Evolutionary conservation across 371 early-diverging fungal genomes (phyloP).

Genomic region (Catenaria anguillulae): DNA sequence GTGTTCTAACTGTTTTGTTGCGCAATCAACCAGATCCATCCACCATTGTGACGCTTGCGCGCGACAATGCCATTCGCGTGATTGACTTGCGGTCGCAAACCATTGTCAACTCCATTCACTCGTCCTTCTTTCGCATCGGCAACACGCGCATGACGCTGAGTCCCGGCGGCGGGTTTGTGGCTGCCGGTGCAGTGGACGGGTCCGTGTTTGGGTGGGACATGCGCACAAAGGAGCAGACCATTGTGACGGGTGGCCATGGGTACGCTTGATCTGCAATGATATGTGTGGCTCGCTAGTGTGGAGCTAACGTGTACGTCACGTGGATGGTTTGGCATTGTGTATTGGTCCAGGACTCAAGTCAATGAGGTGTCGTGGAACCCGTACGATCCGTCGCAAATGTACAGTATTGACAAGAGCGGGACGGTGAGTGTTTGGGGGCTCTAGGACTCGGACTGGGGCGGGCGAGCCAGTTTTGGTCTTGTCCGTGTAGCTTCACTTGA

Average conservation of each 20-base stretch:
- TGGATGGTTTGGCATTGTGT: too few relatives aligned
- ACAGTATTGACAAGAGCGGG: conserved; percentile 3
- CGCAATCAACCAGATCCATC: neutral
- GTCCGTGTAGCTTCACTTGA: too few relatives aligned
- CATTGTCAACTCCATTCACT: too few relatives aligned
- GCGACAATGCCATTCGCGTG: neutral
- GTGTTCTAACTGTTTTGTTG: too few relatives aligned
- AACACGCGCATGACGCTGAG: too few relatives aligned
- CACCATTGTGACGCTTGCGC: neutral
- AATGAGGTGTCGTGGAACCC: conserved; percentile 1
- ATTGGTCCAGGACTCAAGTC: neutral
- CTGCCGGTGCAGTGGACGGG: neutral
- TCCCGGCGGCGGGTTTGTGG: neutral
- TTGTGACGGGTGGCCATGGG: conserved; percentile 6
- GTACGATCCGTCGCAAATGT: neutral
- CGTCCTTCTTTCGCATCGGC: conserved; percentile 1
- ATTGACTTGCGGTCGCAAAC: neutral
- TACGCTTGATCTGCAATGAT: too few relatives aligned
- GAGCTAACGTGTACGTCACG: too few relatives aligned
- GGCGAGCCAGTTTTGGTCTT: too few relatives aligned
- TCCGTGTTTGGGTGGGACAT: conserved; percentile 1
- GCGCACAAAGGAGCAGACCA: neutral
- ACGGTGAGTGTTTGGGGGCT: neutral
- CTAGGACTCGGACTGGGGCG: too few relatives aligned
- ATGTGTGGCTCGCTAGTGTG: too few relatives aligned